Conservation (phyloP, 1,284 basidiomycete genomes). For the Thelephora terrestris region DNA sequence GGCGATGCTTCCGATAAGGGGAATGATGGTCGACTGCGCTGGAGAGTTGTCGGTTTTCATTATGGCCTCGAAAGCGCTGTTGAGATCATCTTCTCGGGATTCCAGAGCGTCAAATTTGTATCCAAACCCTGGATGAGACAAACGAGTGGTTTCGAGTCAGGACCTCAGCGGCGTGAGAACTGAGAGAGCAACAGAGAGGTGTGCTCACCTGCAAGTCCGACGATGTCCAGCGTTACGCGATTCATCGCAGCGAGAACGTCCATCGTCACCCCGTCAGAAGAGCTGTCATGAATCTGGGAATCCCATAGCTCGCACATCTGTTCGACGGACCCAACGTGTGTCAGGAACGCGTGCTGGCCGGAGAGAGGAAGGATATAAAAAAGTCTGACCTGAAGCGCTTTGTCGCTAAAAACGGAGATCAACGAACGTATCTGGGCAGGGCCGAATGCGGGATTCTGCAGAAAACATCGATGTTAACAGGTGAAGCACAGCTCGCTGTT, state of each 20-base stretch:
- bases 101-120: neutral
- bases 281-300: conserved; percentile 6
- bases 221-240: conserved; percentile 36
- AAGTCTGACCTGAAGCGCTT: conserved; percentile 17
- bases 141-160: neutral
- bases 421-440: conserved; percentile 21
- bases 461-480: neutral
- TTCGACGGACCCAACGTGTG: no score
- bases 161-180: no score
- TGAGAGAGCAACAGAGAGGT: neutral
- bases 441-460: conserved; percentile 25
- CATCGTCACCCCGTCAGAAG: conserved; percentile 4
- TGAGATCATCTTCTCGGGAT: neutral
- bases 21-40: no score
- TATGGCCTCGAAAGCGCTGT: neutral
- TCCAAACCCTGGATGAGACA: neutral
- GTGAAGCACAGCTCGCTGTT: neutral
- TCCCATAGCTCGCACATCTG: conserved; percentile 15
- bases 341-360: neutral
- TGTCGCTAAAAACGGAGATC: conserved; percentile 21
- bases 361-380: neutral
- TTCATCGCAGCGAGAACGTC: conserved; percentile 32
- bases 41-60: no score
- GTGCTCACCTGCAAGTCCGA: conserved; percentile 32
- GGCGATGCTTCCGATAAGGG: no score